phyloP scores from a whole-genome alignment of 1,284 basidiomycete genomes.

The Papiliotrema fonsecae region DNA sequence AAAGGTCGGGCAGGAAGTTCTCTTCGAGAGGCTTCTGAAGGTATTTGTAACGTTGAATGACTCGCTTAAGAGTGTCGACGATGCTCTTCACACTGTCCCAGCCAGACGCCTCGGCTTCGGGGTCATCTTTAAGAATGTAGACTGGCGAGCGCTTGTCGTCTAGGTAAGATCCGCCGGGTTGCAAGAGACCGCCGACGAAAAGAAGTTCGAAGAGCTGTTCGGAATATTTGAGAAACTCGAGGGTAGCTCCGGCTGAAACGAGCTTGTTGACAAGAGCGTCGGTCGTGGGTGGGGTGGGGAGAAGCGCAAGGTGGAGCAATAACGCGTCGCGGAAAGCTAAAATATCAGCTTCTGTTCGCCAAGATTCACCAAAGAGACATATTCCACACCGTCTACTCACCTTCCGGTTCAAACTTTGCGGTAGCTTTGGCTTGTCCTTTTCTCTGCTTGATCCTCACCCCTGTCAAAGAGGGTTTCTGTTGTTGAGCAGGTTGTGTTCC shows the following conservation, averaged over 20 bases:
- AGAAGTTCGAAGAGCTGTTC: slow-evolving; percentile 93
- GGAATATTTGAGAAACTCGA: slow-evolving; percentile 93
- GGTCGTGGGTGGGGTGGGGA: slow-evolving; percentile 69
- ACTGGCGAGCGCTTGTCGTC: slow-evolving; percentile 64
- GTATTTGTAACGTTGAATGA: slow-evolving; percentile 98
- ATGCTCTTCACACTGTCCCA: slow-evolving; percentile 70
- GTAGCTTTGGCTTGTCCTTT: slow-evolving; percentile 51
- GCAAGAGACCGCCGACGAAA: slow-evolving; percentile 87
- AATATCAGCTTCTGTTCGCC: not conserved
- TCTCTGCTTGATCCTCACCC: slow-evolving; percentile 52
- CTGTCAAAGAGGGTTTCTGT: slow-evolving; percentile 50
- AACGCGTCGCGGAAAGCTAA: slow-evolving; percentile 92
- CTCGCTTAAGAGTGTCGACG: slow-evolving; percentile 87
- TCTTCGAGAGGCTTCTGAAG: slow-evolving; percentile 93
- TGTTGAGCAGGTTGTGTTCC: slow-evolving; percentile 25
- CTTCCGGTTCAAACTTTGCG: slow-evolving; percentile 55
- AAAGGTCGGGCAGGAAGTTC: slow-evolving; percentile 69
- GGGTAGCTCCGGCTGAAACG: slow-evolving; percentile 80
- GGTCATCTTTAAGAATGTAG: slow-evolving; percentile 34
- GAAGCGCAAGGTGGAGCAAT: slow-evolving; percentile 85
- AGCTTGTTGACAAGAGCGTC: slow-evolving; percentile 58
- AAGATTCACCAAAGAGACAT: not conserved
- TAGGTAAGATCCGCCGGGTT: slow-evolving; percentile 87
- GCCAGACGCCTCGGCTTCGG: slow-evolving; percentile 12
- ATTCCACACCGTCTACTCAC: slow-evolving; percentile 29